Base-by-base conservation (phyloP, 2,329 filamentous ascomycete species). In the Lasiodiplodia citricola region DNA sequence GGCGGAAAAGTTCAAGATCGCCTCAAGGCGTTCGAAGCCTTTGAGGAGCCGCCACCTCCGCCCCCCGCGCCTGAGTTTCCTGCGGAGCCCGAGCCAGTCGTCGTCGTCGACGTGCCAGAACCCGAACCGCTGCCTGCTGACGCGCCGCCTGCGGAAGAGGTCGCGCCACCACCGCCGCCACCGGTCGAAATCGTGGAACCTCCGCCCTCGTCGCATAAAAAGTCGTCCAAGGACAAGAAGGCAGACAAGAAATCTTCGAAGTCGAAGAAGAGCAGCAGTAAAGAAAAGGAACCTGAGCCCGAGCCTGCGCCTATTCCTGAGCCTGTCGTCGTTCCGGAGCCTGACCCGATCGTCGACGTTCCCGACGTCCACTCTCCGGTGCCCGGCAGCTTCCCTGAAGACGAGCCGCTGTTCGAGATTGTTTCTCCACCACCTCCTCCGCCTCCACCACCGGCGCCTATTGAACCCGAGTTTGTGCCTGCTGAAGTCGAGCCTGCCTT, bases 321-420 rank as follows among this genome's bases (percentile, higher is more conserved):
- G 25, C 44, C 37, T 51, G 16, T 58, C 13, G 38, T 58, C 31
- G 55, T 60, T 38, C 58, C 56, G 13, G 60, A 66, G 51, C 63
- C 69, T 16, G 70, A 70, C 35, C 68, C 47, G 66, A 66, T 35
- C 25, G 23, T 64, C 62, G 56, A 51, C 38, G 70, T 72, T 37
- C 71, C 74, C 52, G 74, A 76, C 28, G 73, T 78, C 23, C 68
- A 76, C 21, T 78, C 79, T 31, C 83, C 83, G 28, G 76, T 84
- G 13, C 81, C 82, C 44, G 83, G 83, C 58, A 83, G 81, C 11
- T 85, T 85, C 60, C 83, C 83, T 68, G 83, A 84, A 72, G 81
- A 83, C 44, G 68, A 68, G 18, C 65, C 65, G n/a, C 63, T 21
- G 10, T 64, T 64, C 47, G 60, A 67, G n/a, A 10, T 50, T 18